Conservation (phyloP, 2,329 filamentous ascomycete species). For the Didymella lethalis region DNA sequence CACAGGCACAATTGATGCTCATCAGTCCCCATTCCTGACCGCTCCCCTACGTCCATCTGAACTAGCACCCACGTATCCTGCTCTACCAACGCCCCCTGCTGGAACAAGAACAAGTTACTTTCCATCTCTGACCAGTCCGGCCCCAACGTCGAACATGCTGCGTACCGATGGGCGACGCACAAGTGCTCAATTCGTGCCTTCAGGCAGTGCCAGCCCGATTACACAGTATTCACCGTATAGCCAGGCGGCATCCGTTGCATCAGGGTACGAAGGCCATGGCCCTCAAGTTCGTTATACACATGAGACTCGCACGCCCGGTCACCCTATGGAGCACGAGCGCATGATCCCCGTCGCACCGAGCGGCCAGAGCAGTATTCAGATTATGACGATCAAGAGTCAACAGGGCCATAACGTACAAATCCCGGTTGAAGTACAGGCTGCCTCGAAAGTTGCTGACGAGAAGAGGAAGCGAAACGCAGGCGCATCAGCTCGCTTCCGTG, state of each 20-base stretch:
- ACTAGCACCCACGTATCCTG: conserved; percentile 54
- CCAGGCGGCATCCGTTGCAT: conserved; percentile 44
- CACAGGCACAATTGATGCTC: conserved; percentile 58
- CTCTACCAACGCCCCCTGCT: conserved; percentile 57
- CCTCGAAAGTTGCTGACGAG: conserved; percentile 82
- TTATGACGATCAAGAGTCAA: conserved; percentile 62
- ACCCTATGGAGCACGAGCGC: conserved; percentile 36
- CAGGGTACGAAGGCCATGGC: conserved; percentile 49
- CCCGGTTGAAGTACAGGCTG: conserved; percentile 80
- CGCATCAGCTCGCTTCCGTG: conserved; percentile 82
- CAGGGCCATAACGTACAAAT: conserved; percentile 64
- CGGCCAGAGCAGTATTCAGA: conserved; percentile 58
- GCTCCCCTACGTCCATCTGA: conserved; percentile 55
- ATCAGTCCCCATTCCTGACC: conserved; percentile 58
- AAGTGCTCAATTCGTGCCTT: conserved; percentile 52
- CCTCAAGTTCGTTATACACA: conserved; percentile 33
- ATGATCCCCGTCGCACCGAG: conserved; percentile 58
- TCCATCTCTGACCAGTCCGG: conserved; percentile 41
- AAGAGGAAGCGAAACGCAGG: conserved; percentile 86
- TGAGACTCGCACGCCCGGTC: conserved; percentile 8
- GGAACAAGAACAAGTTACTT: conserved; percentile 49
- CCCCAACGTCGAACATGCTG: conserved; percentile 39
- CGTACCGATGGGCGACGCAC: conserved; percentile 39
- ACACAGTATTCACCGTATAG: conserved; percentile 55
- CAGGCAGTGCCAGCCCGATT: conserved; percentile 56